These are phyloP conservation scores for Fraxinus sp. DNA, from an alignment of 305 asterid species.

Conservation along the genomic window DNA sequence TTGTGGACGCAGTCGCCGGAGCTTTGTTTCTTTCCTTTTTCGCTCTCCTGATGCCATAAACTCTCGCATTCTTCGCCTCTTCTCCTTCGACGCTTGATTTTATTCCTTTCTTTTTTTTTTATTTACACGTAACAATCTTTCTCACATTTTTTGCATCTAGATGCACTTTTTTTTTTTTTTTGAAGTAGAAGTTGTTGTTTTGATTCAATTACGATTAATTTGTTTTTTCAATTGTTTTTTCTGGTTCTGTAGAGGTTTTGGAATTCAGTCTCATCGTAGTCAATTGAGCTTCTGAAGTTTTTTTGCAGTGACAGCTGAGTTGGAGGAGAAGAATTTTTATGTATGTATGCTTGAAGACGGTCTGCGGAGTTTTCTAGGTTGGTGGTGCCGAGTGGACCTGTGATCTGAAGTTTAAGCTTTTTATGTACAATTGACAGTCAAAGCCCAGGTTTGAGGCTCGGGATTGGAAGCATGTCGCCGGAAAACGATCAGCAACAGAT, in stretches of 20 bases:
- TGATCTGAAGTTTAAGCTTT: slow-evolving; percentile 11
- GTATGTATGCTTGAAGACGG: slow-evolving; percentile 21
- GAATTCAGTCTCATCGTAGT: slow-evolving; percentile 29
- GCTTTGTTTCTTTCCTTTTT: slow-evolving; percentile 32
- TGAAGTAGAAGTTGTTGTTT: slow-evolving; percentile 1
- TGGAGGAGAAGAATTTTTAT: slow-evolving; percentile 16
- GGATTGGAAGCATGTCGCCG: slow-evolving; percentile 55
- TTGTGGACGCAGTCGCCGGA: slow-evolving; percentile 58
- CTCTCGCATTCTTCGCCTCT: slow-evolving; percentile 6
- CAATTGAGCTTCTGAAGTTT: background rate
- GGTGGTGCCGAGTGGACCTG: slow-evolving; percentile 34
- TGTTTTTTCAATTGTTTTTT: background rate
- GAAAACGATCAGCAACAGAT: slow-evolving; percentile 30
- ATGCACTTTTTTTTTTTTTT: background rate
- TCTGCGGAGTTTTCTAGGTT: slow-evolving; percentile 32
- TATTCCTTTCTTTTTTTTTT: background rate
- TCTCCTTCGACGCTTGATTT: background rate
- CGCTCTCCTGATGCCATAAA: slow-evolving; percentile 24
- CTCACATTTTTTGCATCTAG: background rate
- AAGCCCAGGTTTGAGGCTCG: slow-evolving; percentile 45
- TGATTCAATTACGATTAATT: background rate
- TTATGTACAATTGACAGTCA: slow-evolving; percentile 31
- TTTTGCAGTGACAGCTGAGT: slow-evolving; percentile 8
- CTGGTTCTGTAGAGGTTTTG: background rate
- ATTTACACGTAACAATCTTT: background rate